Evolutionary conservation across 805 yeast genomes (phyloP).

Genomic region (Ogataea ganodermae): DNA sequence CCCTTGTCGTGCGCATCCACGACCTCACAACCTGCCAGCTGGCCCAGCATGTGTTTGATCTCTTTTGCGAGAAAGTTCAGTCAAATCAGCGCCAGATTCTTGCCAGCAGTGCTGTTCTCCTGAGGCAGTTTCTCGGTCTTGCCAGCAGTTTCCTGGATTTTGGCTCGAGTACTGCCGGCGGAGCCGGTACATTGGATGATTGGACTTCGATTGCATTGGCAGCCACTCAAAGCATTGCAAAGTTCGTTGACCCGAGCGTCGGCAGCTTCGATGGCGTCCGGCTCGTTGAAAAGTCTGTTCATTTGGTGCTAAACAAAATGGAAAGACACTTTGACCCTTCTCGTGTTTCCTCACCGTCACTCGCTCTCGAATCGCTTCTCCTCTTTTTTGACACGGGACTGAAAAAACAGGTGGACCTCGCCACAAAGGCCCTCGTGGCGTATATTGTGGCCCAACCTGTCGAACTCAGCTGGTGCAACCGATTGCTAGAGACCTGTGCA

Average conservation of each 20-base stretch:
- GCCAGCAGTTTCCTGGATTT: slow-evolving; percentile 26
- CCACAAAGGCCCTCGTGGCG: slow-evolving; percentile 54
- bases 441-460: slow-evolving; percentile 38
- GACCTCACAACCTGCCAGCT: slow-evolving; percentile 64
- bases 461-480: slow-evolving; percentile 50
- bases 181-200: slow-evolving; percentile 28
- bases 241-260: slow-evolving; percentile 26
- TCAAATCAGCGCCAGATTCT: slow-evolving; percentile 35
- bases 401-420: slow-evolving; percentile 57
- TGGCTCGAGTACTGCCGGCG: slow-evolving; percentile 17
- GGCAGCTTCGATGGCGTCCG: slow-evolving; percentile 17
- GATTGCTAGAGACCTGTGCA: slow-evolving; percentile 63
- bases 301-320: slow-evolving; percentile 42
- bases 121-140: slow-evolving; percentile 40
- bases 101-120: slow-evolving; percentile 47
- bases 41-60: slow-evolving; percentile 38
- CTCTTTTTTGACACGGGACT: slow-evolving; percentile 65
- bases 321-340: slow-evolving; percentile 18
- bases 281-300: slow-evolving; percentile 36
- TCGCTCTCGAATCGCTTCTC: slow-evolving; percentile 45
- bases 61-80: slow-evolving; percentile 30
- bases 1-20: slow-evolving; percentile 48
- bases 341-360: slow-evolving; percentile 13
- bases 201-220: slow-evolving; percentile 48
- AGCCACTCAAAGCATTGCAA: slow-evolving; percentile 42